A percentile compares a stretch with the other conserved stretches of the same genome.
Conservation (phyloP, 2,329 filamentous ascomycete genomes). For the Curvularia sp. region DNA sequence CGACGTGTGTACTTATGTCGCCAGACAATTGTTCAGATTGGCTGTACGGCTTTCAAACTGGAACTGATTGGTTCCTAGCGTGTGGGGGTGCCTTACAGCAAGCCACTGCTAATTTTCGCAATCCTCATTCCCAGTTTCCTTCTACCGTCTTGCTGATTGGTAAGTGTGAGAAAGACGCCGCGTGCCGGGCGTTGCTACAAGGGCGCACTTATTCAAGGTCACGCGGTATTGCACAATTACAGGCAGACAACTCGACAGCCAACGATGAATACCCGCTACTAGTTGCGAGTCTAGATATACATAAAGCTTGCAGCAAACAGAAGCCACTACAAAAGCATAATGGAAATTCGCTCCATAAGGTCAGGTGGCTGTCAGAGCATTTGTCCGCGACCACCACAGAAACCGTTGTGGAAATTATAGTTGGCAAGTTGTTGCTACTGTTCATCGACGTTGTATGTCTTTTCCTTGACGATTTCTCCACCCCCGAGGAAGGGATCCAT, state of each 20-base stretch:
- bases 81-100: constrained; percentile 6
- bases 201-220: neutral
- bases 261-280: constrained; percentile 16
- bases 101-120: constrained; percentile 6
- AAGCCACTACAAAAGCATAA: neutral
- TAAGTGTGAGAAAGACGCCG: constrained; percentile 7
- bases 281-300: constrained; percentile 12
- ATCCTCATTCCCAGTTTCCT: constrained; percentile 11
- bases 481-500: constrained; percentile 8
- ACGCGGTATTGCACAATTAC: constrained; percentile 13
- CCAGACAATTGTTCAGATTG: too few species aligned
- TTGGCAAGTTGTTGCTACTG: constrained; percentile 17
- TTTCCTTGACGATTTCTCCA: constrained; percentile 24
- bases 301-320: constrained; percentile 10
- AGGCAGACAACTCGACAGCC: constrained; percentile 3
- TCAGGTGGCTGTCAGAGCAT: constrained; percentile 13
- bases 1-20: too few species aligned
- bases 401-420: constrained; percentile 12
- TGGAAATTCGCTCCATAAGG: constrained; percentile 5
- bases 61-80: constrained; percentile 18
- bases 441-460: constrained; percentile 24
- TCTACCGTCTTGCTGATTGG: constrained; percentile 19
- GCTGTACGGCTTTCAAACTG: constrained; percentile 18
- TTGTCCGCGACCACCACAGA: neutral
- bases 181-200: constrained; percentile 7